Evolutionary conservation across 345 rosid genomes (phyloP).

Genomic region (Heritiera littoralis): DNA sequence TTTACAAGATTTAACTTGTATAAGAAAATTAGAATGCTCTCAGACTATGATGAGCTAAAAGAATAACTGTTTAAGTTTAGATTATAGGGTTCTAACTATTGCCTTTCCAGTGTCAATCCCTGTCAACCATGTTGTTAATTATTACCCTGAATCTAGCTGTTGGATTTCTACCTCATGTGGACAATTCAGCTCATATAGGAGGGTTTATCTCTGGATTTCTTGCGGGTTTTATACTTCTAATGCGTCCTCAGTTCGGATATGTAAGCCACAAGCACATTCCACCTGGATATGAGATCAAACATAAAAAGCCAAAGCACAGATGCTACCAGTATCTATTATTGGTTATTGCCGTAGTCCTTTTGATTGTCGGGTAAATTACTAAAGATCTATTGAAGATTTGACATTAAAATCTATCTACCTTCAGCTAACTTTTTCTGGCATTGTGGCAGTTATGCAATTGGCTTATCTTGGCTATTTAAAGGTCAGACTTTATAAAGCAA

Average conservation of each 20-base stretch:
- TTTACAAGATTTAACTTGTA: not conserved
- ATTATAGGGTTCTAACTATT: not conserved
- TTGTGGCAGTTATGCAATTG: conserved; percentile 50
- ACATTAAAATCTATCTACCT: not conserved
- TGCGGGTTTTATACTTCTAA: conserved; percentile 75
- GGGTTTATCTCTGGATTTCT: conserved; percentile 79
- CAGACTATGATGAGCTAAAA: not conserved
- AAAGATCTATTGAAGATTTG: not conserved
- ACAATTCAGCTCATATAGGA: conserved; percentile 93
- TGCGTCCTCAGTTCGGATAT: conserved; percentile 93
- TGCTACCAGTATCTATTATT: conserved; percentile 60
- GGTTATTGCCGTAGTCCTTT: conserved; percentile 44
- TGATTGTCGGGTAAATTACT: conserved; percentile 61
- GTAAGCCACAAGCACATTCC: conserved; percentile 61
- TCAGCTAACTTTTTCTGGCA: not conserved
- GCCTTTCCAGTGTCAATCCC: conserved; percentile 64
- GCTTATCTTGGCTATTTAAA: conserved; percentile 48
- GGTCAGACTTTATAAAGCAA: conserved; percentile 17
- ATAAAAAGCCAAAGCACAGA: conserved; percentile 60
- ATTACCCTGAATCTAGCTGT: conserved; percentile 72
- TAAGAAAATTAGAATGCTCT: not conserved
- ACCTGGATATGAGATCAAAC: conserved; percentile 59
- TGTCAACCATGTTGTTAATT: conserved; percentile 60
- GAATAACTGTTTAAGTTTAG: not conserved
- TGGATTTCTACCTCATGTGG: conserved; percentile 76